Base-by-base conservation (phyloP, 2,329 filamentous ascomycete species). In the Knufia petricola region DNA sequence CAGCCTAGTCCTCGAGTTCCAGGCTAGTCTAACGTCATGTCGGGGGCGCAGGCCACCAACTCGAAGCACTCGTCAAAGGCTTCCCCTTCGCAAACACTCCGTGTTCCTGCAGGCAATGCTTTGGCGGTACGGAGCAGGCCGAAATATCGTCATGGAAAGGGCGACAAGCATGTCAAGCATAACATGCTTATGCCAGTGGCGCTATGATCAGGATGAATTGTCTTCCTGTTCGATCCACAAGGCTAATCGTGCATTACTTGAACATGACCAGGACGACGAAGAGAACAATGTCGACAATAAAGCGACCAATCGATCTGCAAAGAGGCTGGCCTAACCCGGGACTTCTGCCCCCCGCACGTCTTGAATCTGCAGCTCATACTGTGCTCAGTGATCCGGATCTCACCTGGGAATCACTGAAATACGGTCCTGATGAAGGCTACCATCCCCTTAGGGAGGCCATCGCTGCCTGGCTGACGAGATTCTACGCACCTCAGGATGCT, bases 341-440 rank as follows among this genome's bases (percentile, higher is more conserved):
- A 23, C 75, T 92, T 4, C 74, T 94, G 8, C 85, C 87, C 4
- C 75, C 76, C 2, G 43, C 32, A 2, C 63, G 71, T 3, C 70
- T 81, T 12, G 73, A 94, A 49, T 72, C 69, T 23, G 82, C 85
- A 21, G 71, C 82, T 49, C 34, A 52, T 17, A 52, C 52, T 13
- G 41, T 59, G 10, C 52, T 56, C 9, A 50, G 20, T 17, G 68
- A 75, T 50, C 68, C 70, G 46, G 77, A 81, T 7, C 74, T 94
- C 41, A 71, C 76, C 12, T 71, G 83, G 59, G 75, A 78, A 8
- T 83, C 76, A n/a, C 73, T 95, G 31, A 74, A 82, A 50, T 95
- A 95, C 60, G 89, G 84, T 0, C 82, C 87, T 0, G 86, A 94
- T 63, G 69, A 78, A 37, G 89, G 89, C 23, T 84, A 84, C 59